phyloP scores from a whole-genome alignment of 176 grass and related monocot genomes.

The Avena sativa region DNA sequence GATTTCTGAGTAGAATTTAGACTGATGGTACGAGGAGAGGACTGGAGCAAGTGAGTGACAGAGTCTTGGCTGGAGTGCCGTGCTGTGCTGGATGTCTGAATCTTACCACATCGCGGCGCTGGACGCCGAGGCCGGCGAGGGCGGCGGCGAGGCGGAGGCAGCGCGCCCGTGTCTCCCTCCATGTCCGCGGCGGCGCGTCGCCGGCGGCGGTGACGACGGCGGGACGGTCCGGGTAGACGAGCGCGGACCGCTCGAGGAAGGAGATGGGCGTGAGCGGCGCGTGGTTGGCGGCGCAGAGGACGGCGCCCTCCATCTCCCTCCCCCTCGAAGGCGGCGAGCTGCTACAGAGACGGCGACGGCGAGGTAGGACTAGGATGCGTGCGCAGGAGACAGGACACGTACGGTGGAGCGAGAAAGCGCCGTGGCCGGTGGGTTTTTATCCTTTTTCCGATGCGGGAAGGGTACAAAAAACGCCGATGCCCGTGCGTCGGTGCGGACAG shows the following conservation, averaged over 20 bases:
- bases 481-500: too few species aligned
- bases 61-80: background rate
- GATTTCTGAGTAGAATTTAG: too few species aligned
- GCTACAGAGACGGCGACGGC: background rate
- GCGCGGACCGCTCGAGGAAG: constrained; percentile 75
- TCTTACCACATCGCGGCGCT: constrained; percentile 64
- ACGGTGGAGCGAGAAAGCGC: background rate
- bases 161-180: constrained; percentile 68
- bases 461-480: too few species aligned
- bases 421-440: background rate
- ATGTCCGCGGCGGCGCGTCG: constrained; percentile 41
- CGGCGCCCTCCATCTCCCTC: constrained; percentile 68
- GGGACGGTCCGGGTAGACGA: constrained; percentile 70
- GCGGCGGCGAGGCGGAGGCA: constrained; percentile 82
- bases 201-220: constrained; percentile 39
- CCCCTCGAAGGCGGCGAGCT: background rate
- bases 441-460: too few species aligned
- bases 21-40: background rate
- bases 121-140: constrained; percentile 60
- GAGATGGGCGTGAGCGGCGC: constrained; percentile 84
- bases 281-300: constrained; percentile 75
- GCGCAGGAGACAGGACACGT: too few species aligned
- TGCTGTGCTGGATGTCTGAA: too few species aligned
- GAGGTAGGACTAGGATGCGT: background rate
- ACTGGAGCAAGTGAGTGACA: background rate